Conservation (phyloP, 106 monocot species). For the Acorus gramineus region DNA sequence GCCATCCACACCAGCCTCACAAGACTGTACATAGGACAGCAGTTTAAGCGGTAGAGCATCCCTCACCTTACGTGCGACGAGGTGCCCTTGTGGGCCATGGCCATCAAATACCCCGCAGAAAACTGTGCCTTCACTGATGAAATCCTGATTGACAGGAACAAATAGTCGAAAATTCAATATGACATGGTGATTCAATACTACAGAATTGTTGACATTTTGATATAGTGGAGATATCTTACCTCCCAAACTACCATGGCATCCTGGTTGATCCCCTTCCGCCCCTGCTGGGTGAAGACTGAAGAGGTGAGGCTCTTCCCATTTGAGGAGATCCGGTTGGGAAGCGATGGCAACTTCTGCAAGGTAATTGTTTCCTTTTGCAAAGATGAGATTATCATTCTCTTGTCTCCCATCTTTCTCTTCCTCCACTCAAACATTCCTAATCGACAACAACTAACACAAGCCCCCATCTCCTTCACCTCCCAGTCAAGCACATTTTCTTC, state of each 20-base stretch:
- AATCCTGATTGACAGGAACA: conserved; percentile 13
- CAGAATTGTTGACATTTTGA: too few species aligned
- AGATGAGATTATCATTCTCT: background rate
- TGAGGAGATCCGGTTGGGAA: conserved; percentile 25
- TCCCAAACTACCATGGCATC: conserved; percentile 38
- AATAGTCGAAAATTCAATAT: background rate
- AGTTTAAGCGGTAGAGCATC: conserved; percentile 18
- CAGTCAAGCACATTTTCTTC: too few species aligned
- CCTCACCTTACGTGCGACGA: conserved; percentile 23
- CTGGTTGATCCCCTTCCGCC: conserved; percentile 40
- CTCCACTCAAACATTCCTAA: too few species aligned
- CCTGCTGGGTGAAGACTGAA: conserved; percentile 38
- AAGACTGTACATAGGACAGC: conserved; percentile 2
- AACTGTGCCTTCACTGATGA: conserved; percentile 10
- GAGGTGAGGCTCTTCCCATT: conserved; percentile 14
- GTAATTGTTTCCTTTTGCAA: conserved; percentile 6
- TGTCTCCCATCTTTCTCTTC: background rate
- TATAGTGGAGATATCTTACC: conserved; percentile 1
- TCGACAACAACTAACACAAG: too few species aligned
- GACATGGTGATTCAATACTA: too few species aligned
- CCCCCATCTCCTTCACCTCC: too few species aligned
- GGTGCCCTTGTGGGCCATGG: conserved; percentile 30
- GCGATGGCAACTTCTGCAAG: conserved; percentile 14
- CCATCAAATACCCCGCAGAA: conserved; percentile 41
- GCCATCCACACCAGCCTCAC: background rate